These are phyloP conservation scores for Botrytis galanthina DNA, from an alignment of 2,329 filamentous ascomycete genomes.

Conservation along the genomic window DNA sequence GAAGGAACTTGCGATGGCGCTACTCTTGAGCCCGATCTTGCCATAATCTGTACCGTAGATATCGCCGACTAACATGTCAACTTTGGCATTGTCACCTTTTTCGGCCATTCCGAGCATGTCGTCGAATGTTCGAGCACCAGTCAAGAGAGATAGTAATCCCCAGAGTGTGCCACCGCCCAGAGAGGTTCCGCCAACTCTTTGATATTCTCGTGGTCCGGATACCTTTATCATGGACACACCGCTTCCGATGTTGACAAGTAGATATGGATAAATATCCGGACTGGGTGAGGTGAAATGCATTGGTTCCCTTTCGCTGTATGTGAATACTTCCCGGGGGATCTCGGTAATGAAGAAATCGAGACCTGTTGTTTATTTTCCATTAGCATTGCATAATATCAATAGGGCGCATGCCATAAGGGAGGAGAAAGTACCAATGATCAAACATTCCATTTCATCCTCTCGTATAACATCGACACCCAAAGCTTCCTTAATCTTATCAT, in stretches of 20 bases:
- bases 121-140: conserved; percentile 92
- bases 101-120: conserved; percentile 95
- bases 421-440: conserved; percentile 73
- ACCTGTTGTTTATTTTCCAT: conserved; percentile 48
- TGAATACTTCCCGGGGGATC: conserved; percentile 95
- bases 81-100: conserved; percentile 83
- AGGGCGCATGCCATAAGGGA: not conserved
- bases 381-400: not conserved
- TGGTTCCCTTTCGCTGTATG: conserved; percentile 84
- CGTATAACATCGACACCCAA: conserved; percentile 84
- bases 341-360: conserved; percentile 99
- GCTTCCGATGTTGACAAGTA: conserved; percentile 96
- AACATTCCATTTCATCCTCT: conserved; percentile 98
- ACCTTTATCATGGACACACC: conserved; percentile 98
- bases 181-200: conserved; percentile 92
- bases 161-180: conserved; percentile 96
- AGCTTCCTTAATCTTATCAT: conserved; percentile 81
- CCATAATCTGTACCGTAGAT: conserved; percentile 96
- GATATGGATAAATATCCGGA: conserved; percentile 89
- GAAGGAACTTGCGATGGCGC: conserved; percentile 92
- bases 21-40: conserved; percentile 95
- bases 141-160: conserved; percentile 88
- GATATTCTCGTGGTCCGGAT: conserved; percentile 78
- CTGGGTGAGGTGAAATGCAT: conserved; percentile 82
- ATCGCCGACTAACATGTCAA: conserved; percentile 96